A percentile compares a stretch with the other conserved stretches of the same genome.
These are phyloP conservation scores for Volvariella volvacea DNA, from an alignment of 1,284 basidiomycete species.

Conservation along the genomic window DNA sequence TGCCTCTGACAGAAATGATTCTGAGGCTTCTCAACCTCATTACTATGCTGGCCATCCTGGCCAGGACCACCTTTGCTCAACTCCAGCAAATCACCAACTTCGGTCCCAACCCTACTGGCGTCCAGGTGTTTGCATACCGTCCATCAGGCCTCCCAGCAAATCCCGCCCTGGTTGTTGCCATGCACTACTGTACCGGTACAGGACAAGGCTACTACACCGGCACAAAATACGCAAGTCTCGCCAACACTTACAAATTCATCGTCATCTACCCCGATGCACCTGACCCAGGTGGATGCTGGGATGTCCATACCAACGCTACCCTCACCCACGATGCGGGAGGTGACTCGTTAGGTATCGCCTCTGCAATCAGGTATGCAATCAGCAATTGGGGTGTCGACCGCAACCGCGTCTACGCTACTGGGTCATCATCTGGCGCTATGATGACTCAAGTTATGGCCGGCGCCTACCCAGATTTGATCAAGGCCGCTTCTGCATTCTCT, in stretches of 20 bases:
- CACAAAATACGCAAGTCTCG: conserved; percentile 39
- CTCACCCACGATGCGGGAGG: conserved; percentile 48
- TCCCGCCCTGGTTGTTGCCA: conserved; percentile 43
- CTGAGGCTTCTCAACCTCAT: conserved; percentile 13
- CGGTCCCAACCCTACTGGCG: conserved; percentile 44
- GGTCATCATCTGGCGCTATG: conserved; percentile 54
- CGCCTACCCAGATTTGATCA: conserved; percentile 50
- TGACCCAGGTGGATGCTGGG: conserved; percentile 45
- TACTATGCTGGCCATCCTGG: conserved; percentile 9
- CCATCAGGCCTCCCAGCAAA: conserved; percentile 32
- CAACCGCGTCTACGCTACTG: conserved; percentile 39
- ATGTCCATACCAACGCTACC: conserved; percentile 42
- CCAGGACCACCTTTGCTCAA: conserved; percentile 18
- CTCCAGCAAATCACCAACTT: conserved; percentile 32
- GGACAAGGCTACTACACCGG: conserved; percentile 45
- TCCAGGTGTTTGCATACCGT: conserved; percentile 41
- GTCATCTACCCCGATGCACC: conserved; percentile 43
- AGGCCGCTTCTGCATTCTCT: conserved; percentile 42
- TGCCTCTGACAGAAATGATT: too few relatives aligned
- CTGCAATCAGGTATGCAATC: conserved; percentile 42
- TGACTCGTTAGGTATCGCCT: conserved; percentile 47
- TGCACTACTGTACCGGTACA: conserved; percentile 45
- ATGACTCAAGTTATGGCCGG: conserved; percentile 52
- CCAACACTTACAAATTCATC: conserved; percentile 40
- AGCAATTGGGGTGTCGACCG: conserved; percentile 39